Evolutionary conservation across 495 filamentous ascomycete species (phyloP), one percentile per base, ranked within the genome.

Genomic region (Penicillium cosmopolitanum): DNA sequence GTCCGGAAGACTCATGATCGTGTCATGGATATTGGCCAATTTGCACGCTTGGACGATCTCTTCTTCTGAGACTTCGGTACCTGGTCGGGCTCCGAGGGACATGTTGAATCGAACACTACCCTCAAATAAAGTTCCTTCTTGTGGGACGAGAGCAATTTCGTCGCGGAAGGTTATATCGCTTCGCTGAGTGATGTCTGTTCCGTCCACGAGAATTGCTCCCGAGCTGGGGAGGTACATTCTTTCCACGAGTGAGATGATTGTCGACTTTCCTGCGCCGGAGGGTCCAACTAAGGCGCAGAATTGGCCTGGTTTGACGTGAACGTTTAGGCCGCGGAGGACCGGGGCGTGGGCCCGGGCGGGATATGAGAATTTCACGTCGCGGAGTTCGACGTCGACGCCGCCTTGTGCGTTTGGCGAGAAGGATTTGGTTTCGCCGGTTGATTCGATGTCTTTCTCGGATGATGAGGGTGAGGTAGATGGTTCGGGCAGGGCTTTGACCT

Each of bases 271-370:
- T 48, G 82, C 81, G 19, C 86, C 86, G 19, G 80, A 83, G 12
- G 83, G 80, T 1, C 86, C 86, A 25, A 88, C 85, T 4, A 88
- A 73, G 4, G 84, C 86, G n/a, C 76, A 77, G 64, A 86, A 87
- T 61, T 86, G 76, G 13, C 84, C 83, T 0, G 83, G 82, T 13
- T 74, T 67, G 55, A 89, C 81, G 25, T 77, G 70, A 44, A 90
- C 64, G 55, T 75, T 78, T 19, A 87, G 62, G 7, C 80, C 75
- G 21, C 77, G 74, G 12, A 90, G 68, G 5, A 89, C 80, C 11
- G 68, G 72, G 25, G 77, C 67, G 48, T 82, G 73, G 1, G 84
- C 82, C 5, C 86, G 78, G 10, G 84, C 79, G 15, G 87, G 85
- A 66, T 89, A 89, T 8, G 82, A 65, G 61, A 89, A 88, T 25